Evolutionary conservation across 257 asterid genomes (phyloP), one percentile per base, ranked within the genome.

Genomic region (Thymus mandschuricus): DNA sequence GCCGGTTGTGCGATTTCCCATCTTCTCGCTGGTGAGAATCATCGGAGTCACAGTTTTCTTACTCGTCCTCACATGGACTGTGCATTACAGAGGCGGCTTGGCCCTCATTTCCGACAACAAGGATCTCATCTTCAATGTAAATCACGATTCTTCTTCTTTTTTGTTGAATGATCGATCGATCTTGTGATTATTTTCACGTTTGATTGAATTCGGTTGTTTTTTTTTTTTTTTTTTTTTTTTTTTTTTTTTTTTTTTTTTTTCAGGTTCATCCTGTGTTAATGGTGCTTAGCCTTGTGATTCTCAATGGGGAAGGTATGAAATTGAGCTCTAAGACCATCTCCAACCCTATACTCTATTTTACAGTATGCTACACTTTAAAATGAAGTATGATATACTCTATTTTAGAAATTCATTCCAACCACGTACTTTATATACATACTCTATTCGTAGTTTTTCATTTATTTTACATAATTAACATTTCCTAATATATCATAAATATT

Each of bases 221-320:
- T 48, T 38, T 60, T 30, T 21, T 21, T 21, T 21, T 21, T 21
- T 21, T 21, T 21, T 21, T 21, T 21, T 21, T 21, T 21, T 21
- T 21, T 21, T 21, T 21, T 21, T 21, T 21, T 13, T 60, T 43
- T 41, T 38, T 8, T 13, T 43, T 43, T 43, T 82, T 74, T 70
- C 90, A 92, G 99, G 97, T 92, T 64, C 99, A 89, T 82, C 98
- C 99, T 5, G 94, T 95, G 40, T 73, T 95, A 66, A 92, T 90
- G 97, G 96, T 89, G 77, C 85, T 84, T 61, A 83, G 96, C 48
- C 84, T 95, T 51, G 85, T 95, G 72, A 83, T 92, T 78, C 82
- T 95, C 48, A 89, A 87, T 82, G 99, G 99, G 43, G 99, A 95
- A 88, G 99, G 99, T 95, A 88, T 69, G 70, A 44, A 46, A n/a